Percentiles rank a stretch among this genome's conserved stretches.
Evolutionary conservation across 345 rosid genomes (phyloP).

Genomic region (Eucalyptus lansdowneana): DNA sequence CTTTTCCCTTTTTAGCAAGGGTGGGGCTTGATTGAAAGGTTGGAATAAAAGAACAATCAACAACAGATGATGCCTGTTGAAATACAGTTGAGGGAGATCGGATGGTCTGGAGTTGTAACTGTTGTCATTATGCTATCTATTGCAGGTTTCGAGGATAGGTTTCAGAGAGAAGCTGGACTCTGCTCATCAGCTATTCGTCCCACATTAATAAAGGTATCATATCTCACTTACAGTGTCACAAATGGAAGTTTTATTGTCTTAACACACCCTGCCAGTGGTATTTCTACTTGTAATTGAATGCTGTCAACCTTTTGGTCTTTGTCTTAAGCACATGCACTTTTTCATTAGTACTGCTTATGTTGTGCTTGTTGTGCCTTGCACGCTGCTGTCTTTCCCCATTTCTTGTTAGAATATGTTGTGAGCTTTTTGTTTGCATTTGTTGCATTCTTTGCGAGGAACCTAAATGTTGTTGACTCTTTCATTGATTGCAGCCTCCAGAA

Average conservation of each 20-base stretch:
- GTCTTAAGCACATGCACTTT: background rate
- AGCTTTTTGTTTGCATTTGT: background rate
- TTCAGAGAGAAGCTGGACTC: conserved; percentile 85
- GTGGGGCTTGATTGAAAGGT: background rate
- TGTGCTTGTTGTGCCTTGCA: background rate
- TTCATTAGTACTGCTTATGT: background rate
- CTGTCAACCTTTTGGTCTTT: background rate
- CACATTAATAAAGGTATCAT: conserved; percentile 59
- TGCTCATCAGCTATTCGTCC: conserved; percentile 93
- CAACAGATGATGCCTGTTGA: background rate
- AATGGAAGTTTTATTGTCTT: background rate
- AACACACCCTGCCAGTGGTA: background rate
- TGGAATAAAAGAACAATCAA: background rate
- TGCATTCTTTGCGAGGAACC: background rate
- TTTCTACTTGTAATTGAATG: background rate
- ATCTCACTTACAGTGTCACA: background rate
- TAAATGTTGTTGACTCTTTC: background rate
- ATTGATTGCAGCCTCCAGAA: conserved; percentile 62
- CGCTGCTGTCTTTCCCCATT: background rate
- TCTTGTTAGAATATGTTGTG: background rate
- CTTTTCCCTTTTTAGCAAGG: background rate
- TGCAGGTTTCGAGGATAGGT: conserved; percentile 93
- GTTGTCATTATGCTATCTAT: background rate
- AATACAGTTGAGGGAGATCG: background rate
- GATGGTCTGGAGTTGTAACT: background rate